phyloP scores from a whole-genome alignment of 164 flowering plant genomes.

The Magnolia kwangsiensis region DNA sequence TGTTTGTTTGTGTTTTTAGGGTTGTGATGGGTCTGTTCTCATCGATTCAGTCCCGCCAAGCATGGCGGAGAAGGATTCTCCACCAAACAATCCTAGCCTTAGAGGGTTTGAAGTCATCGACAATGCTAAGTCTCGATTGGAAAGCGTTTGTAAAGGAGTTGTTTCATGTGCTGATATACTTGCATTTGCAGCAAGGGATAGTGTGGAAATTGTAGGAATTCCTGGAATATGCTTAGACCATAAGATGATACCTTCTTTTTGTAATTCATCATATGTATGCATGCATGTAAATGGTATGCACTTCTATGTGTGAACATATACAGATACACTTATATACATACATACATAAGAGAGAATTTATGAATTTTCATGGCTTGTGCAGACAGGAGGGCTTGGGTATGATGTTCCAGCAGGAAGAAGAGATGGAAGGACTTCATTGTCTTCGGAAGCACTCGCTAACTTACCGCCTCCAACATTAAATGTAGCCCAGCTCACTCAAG shows the following conservation, averaged over 20 bases:
- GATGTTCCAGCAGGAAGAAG: constrained; percentile 57
- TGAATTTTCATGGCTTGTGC: neutral
- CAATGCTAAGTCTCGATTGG: constrained; percentile 42
- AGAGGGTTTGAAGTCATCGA: constrained; percentile 60
- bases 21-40: constrained; percentile 68
- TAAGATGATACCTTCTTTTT: neutral
- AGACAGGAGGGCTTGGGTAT: constrained; percentile 56
- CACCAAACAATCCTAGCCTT: constrained; percentile 37
- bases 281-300: no score
- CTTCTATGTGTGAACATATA: no score
- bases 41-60: constrained; percentile 37
- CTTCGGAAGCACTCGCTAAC: constrained; percentile 33
- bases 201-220: constrained; percentile 35
- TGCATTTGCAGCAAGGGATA: constrained; percentile 58
- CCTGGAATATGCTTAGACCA: neutral
- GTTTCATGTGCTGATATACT: constrained; percentile 72
- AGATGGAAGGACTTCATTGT: constrained; percentile 52
- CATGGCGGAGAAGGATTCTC: constrained; percentile 48
- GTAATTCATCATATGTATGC: neutral
- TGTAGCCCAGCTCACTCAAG: constrained; percentile 35
- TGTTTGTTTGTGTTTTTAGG: constrained; percentile 26
- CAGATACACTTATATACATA: no score
- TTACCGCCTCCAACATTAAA: constrained; percentile 33
- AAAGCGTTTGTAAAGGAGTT: constrained; percentile 39
- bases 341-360: no score